A percentile compares a stretch with the other conserved stretches of the same genome.
phyloP scores from a whole-genome alignment of 768 basidiomycete genomes.

The Terana coerulea region DNA sequence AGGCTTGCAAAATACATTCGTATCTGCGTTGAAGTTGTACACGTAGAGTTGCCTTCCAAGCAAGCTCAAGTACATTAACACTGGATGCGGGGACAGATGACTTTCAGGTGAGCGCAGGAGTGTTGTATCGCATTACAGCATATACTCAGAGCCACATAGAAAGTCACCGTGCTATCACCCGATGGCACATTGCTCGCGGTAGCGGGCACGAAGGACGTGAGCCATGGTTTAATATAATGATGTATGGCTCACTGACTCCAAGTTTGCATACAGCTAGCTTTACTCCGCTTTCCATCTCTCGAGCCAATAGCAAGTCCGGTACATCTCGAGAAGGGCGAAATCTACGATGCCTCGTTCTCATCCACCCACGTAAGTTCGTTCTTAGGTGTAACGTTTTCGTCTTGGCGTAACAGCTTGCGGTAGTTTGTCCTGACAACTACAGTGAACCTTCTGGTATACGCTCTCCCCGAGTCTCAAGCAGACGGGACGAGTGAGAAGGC shows the following conservation, averaged over 20 bases:
- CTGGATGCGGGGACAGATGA: conserved; percentile 59
- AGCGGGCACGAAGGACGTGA: conserved; percentile 70
- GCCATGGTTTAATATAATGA: conserved; percentile 16
- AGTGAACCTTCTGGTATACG: conserved; percentile 58
- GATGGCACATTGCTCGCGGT: conserved; percentile 61
- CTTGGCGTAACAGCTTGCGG: not conserved
- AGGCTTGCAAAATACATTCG: not conserved
- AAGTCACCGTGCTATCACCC: conserved; percentile 82
- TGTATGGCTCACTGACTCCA: not conserved
- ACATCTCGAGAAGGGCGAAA: conserved; percentile 61
- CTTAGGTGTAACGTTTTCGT: not conserved
- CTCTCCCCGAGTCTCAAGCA: conserved; percentile 38
- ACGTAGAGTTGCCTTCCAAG: conserved; percentile 48
- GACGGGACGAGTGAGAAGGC: conserved; percentile 29
- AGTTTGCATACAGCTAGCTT: conserved; percentile 16
- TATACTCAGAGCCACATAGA: conserved; percentile 43
- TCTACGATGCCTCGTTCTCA: conserved; percentile 85
- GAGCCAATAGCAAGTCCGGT: conserved; percentile 44
- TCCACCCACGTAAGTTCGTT: conserved; percentile 46
- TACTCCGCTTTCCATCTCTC: conserved; percentile 24
- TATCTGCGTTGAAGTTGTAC: too few relatives aligned
- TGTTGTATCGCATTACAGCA: not conserved
- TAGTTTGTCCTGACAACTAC: conserved; percentile 70
- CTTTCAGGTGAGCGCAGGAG: conserved; percentile 67
- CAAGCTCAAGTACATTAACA: conserved; percentile 58